Evolutionary conservation across 768 basidiomycete species (phyloP), one percentile per base, ranked within the genome.

Genomic region (Phylloporus sp.): DNA sequence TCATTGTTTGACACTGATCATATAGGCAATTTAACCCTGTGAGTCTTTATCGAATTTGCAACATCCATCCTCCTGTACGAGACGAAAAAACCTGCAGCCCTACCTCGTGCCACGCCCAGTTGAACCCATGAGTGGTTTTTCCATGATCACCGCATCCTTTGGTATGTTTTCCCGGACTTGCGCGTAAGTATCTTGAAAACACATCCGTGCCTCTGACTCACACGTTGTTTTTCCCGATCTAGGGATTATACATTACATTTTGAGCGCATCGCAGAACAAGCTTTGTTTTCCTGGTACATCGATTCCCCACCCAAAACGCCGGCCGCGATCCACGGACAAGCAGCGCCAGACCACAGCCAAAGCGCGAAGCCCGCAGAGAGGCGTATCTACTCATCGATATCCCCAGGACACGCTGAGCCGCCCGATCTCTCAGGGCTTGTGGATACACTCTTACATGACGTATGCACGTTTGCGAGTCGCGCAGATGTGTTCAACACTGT

Each of bases 21-120:
- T 38, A 41, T 4, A 61, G 60, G 43, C 49, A 47, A 48, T n/a
- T 24, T 4, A 53, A 24, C 26, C n/a, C 31, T 23, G 60, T 59
- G 23, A 48, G 60, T 48, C 32, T 13, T 8, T 13, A 2, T 29
- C 26, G 5, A 12, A n/a, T 5, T 28, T 12, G 10, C 9, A 44
- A 41, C 23, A 24, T 20, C 18, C 11, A 35, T 43, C 23, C n/a
- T 1, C n/a, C n/a, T n/a, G n/a, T n/a, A 10, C n/a, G 13, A 29
- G 3, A 31, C 16, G 5, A 2, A n/a, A 27, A 34, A 28, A 26
- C 20, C 5, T 6, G 1, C 28, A 61, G 50, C 56, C 49, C 2
- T n/a, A 23, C 23, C 5, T 28, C 31, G 2, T 51, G 6, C 18
- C 40, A 23, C 56, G 36, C 36, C 11, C 45, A 15, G 50, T n/a